Evolutionary conservation across 2,329 filamentous ascomycete genomes (phyloP), one percentile per base, ranked within the genome.

Genomic region (Sarocladium strictum): DNA sequence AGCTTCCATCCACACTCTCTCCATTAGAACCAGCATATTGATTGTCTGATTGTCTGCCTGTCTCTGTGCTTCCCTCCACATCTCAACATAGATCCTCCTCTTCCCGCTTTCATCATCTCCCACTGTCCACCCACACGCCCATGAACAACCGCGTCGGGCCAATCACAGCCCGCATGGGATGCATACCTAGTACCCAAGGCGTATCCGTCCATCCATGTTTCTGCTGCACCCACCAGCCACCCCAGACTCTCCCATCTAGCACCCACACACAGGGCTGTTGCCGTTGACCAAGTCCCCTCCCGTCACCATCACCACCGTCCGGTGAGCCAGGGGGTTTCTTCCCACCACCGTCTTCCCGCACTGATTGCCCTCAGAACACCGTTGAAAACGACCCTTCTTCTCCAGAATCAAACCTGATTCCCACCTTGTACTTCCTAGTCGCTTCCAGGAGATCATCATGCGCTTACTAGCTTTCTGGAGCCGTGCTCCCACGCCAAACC

Each of bases 161-260:
- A 51, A 51, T 51, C 27, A 51, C 27, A 21, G 35, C n/a, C 27
- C 26, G 10, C 29, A 32, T 51, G 17, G 27, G 11, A 7, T 51
- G 47, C 47, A 51, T 33, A 51, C 47, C 29, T 35, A n/a, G 47
- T 35, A 47, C 21, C 17, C 43, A 21, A 24, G 47, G n/a, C 47
- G 35, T 51, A 51, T 51, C 29, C 47, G 47, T n/a, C 26, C 11
- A 51, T 51, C 47, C 47, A 32, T 51, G 47, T 51, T n/a, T n/a
- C 47, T 5, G 17, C 38, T 43, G 19, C 27, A 51, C 10, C 47
- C 27, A 51, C 47, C 21, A 51, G 47, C 26, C 47, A 49, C 47
- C 47, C 47, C 47, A 24, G 47, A 51, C 47, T 35, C 47, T 51
- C 29, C 47, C 27, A 32, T 27, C 47, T 51, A 17, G 26, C 26